These are phyloP conservation scores for Leptomonas pyrrhocoris DNA, from an alignment of 208 protist species.

Conservation along the genomic window DNA sequence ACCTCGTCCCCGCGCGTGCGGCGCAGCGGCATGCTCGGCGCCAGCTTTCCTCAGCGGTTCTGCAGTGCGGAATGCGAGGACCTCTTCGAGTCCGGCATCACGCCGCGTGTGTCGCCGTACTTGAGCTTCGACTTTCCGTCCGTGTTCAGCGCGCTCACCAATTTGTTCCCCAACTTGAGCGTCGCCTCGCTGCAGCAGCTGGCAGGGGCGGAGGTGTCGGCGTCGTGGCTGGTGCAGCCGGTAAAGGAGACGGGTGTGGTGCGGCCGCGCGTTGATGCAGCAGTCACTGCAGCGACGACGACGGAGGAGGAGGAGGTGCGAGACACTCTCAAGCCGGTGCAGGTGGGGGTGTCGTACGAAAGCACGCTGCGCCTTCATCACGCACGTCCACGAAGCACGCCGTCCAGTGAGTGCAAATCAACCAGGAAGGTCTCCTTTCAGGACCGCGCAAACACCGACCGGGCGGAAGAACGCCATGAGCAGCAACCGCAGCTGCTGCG, in stretches of 20 bases:
- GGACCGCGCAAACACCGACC: background rate
- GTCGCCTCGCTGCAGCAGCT: constrained; percentile 52
- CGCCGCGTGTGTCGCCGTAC: constrained; percentile 26
- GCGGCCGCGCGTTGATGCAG: constrained; percentile 5
- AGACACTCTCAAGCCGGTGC: constrained; percentile 13
- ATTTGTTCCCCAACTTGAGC: constrained; percentile 70
- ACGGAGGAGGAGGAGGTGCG: background rate
- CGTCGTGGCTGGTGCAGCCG: constrained; percentile 16
- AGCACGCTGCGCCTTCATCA: constrained; percentile 2
- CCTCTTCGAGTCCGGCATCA: constrained; percentile 37
- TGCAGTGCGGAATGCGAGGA: constrained; percentile 65
- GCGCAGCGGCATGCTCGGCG: constrained; percentile 30
- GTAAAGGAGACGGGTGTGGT: constrained; percentile 6
- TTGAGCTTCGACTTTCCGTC: constrained; percentile 42
- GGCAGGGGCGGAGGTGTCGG: constrained; percentile 46
- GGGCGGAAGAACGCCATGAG: background rate
- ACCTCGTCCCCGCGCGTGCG: constrained; percentile 4
- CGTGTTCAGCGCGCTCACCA: constrained; percentile 46
- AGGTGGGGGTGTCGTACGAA: constrained; percentile 26
- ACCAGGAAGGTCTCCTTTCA: background rate
- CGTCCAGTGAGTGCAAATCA: background rate
- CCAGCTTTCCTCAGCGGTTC: constrained; percentile 58
- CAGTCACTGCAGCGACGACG: background rate
- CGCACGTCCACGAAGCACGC: too few species aligned
- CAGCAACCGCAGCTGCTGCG: constrained; percentile 15